Evolutionary conservation across 495 filamentous ascomycete genomes (phyloP), one percentile per base, ranked within the genome.

Genomic region (Penicillium crystallinum): DNA sequence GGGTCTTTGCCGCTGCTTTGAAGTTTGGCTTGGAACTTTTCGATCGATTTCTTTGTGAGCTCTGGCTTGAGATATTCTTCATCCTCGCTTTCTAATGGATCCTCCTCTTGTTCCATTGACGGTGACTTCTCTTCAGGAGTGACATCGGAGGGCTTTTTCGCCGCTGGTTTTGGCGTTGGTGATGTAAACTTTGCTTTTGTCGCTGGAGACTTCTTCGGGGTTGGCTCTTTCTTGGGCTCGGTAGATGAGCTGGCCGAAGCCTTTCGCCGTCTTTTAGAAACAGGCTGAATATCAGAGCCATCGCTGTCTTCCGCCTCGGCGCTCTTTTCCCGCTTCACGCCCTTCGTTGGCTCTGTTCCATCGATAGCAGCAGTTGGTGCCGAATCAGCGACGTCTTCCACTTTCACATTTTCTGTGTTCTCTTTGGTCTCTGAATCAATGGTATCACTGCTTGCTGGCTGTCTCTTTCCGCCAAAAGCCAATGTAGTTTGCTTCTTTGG

Each of bases 21-120:
- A 29, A 97, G 68, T 4, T 83, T 86, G 3, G 84, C 82, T 59
- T 97, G 92, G n/a, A 93, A 80, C 58, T 88, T 88, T 61, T 92
- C 81, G 27, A 90, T 84, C 10, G 82, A 84, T 69, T 93, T 90
- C 17, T 81, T 85, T 36, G 84, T 84, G 23, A 83, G 68, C 50
- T 87, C 84, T 0, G 90, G 86, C 56, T 89, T 88, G 59, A 88
- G 84, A 10, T 89, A 87, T 25, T 88, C 86, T 17, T 86, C 84
- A 5, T 78, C 77, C 41, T 77, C 76, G 38, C 71, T 75, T 12
- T 58, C 68, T n/a, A 72, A 72, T 7, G 73, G 74, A 19, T 75
- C 78, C 44, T 83, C 78, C 1, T 73, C 69, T 23, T 78, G 71
- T 17, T 62, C 62, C 9, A 79, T 78, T 1, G 65, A 69, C 41